Evolutionary conservation across 306 rosid genomes (phyloP), one percentile per base, ranked within the genome.

Genomic region (Sphenostylis stenocarpa): DNA sequence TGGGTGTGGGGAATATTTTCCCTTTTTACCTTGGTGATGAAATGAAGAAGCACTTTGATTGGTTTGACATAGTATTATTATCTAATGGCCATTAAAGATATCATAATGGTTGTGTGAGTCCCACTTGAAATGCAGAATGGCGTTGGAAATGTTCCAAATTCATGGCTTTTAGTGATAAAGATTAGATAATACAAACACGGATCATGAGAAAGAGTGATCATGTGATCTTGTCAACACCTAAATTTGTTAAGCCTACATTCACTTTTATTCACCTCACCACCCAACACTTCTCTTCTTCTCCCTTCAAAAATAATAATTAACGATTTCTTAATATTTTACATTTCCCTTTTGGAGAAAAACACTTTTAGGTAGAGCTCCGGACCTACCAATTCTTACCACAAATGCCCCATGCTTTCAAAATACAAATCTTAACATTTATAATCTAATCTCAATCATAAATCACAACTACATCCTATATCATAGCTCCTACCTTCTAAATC

Each of bases 121-220:
- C 85, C 85, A 77, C 88, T 43, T 73, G 75, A 71, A 55, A 64
- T 71, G 76, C 58, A 64, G 48, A 64, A 64, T 64, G 71, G 66
- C 49, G 65, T 77, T 77, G 80, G 72, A 73, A 77, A 81, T 77
- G 83, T 70, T 70, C 69, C 75, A 73, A 77, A 73, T 77, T 67
- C 60, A 81, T 77, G 85, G 85, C 85, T 77, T 76, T 81, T 72
- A 49, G 77, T 49, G 80, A 72, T 39, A 44, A 80, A 76, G 77
- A 76, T 72, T 58, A 65, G 63, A 47, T 29, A 72, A 39, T 66
- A 19, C 80, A 62, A 73, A 74, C 77, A 68, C 31, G 44, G 34
- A 68, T 70, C 79, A 69, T 73, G 43, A 55, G 53, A 80, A 44
- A 74, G 63, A 78, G 76, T 47, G 57, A 67, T 74, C 76, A 84